Base-by-base conservation (phyloP, 352 stramenopile species). In the Globisporangium spiculum region DNA sequence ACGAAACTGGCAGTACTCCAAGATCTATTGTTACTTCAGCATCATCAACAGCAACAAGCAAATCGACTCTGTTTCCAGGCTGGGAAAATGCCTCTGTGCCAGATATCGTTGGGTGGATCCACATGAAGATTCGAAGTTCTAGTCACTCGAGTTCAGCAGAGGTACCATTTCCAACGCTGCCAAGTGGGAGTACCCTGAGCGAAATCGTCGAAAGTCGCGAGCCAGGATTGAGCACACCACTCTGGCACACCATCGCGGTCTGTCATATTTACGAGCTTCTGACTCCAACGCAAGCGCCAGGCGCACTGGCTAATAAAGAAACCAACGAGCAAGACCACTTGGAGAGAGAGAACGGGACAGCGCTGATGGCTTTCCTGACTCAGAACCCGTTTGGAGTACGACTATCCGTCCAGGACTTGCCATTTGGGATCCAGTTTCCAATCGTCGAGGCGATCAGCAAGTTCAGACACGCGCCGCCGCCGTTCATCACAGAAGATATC, bases 381-480 rank as follows among this genome's bases (percentile, higher is more conserved):
- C 78, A 80, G 61, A 76, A 86, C 26, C 60, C 67, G 4, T 56
- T 82, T 20, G 74, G 80, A n/a, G 71, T 52, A 3, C 55, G 61
- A 2, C 63, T 93, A 10, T 69, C 65, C n/a, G 61, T 94, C 4
- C 68, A 78, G 12, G 83, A 92, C 65, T 63, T 94, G 6, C 85
- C 87, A 0, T 70, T 84, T 70, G 76, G 84, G 12, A 60, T 94
- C 60, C 77, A 76, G 4, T 83, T 88, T 63, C 79, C 83, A 14
- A 78, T 94, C 18, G 32, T 82, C 20, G 75, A 92, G 53, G 75
- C 74, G 2, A 89, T 92, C 66, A 72, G 73, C 22, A 67, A 79
- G 22, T 84, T 89, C 58, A 83, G 88, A 36, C 75, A 91, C 27
- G 71, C 85, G 32, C 85, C 87, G 8, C 85, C 87, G 5, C 73